Evolutionary conservation across 1,284 basidiomycete species (phyloP), one percentile per base, ranked within the genome.

Genomic region (Cutaneotrichosporon dermatis): DNA sequence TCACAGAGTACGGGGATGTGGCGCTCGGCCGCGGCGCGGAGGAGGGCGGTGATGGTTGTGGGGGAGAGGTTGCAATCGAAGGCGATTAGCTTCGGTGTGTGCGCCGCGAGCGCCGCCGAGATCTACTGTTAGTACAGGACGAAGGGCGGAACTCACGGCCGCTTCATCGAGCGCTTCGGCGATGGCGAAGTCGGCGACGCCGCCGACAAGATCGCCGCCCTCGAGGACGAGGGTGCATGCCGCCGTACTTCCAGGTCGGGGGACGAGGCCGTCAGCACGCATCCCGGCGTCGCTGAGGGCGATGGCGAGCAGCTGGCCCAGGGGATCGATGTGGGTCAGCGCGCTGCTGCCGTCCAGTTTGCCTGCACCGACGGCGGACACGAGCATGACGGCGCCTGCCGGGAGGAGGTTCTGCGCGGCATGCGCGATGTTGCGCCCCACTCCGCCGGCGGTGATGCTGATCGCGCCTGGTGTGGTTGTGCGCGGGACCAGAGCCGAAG

Each of bases 401-500:
- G 69, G 61, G 16, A 70, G 61, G 35, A 76, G 71, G 12, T 67
- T 67, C 53, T 76, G 71, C 35, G 92, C 84, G 1, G 92, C 90
- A 72, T 96, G 91, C 1, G 94, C 91, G 51, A 99, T 86, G 74
- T 99, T 99, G 33, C 94, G 85, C 0, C 85, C 93, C 3, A 99
- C 96, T 11, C 96, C 96, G 2, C 96, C 96, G 0, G 91, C 80
- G 0, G 88, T 84, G 35, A 94, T 67, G 2, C 80, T 79, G 12
- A 98, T 84, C 2, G 72, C 79, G 8, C 95, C 96, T 0, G 92
- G 91, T 6, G 83, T 83, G 0, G 96, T 99, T 0, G 92, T 89
- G 54, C 85, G 57, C 2, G 69, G 68, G 3, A 82, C 16, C 67
- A 73, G 15, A 60, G 68, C 51, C 9, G 51, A 40, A 59, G 67